Base-by-base conservation (phyloP, 352 stramenopile genomes). In the Globisporangium solare region DNA sequence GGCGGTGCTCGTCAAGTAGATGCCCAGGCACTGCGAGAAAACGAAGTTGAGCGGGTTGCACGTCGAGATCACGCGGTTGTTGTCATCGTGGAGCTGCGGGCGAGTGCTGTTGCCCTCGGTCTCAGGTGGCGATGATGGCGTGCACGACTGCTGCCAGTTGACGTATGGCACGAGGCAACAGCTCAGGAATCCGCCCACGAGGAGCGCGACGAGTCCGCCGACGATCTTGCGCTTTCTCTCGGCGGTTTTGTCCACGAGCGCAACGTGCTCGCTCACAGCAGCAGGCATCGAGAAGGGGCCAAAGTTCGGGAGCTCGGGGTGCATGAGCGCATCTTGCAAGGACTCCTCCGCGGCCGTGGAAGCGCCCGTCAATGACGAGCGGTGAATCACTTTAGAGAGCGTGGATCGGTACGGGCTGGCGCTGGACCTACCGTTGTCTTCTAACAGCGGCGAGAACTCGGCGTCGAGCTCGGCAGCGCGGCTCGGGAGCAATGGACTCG, bases 11-110 rank as follows among this genome's bases (percentile, higher is more conserved):
- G 77, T 81, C 41, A 91, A 50, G 67, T 93, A 93, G 42, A 93
- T 78, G 57, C 83, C 83, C 47, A 93, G 67, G 58, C 81, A 92
- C 61, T 93, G 83, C 53, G 79, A 89, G 55, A 93, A 93, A 40
- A 90, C 71, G 56, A 93, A 93, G 64, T 89, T 79, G 46, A 92
- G 70, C 48, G 81, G 81, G 64, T 89, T 86, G 66, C 83, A 93
- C 22, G 75, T 87, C 55, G 73, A 63, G 24, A 89, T 50, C 24
- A 92, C 73, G 7, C 46, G 58, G 21, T 47, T 58, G 13, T 27
- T 51, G 43, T 37, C 39, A 5, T 18, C 2, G 24, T 27, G 24
- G 5, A 27, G 24, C 24, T 27, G 24, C 24, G 24, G 24, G 5
- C 5, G 2, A 27, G 24, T 27, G 24, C 24, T 27, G 24, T 54